phyloP scores from a whole-genome alignment of 345 rosid genomes.

The Mallotus nudiflorus region DNA sequence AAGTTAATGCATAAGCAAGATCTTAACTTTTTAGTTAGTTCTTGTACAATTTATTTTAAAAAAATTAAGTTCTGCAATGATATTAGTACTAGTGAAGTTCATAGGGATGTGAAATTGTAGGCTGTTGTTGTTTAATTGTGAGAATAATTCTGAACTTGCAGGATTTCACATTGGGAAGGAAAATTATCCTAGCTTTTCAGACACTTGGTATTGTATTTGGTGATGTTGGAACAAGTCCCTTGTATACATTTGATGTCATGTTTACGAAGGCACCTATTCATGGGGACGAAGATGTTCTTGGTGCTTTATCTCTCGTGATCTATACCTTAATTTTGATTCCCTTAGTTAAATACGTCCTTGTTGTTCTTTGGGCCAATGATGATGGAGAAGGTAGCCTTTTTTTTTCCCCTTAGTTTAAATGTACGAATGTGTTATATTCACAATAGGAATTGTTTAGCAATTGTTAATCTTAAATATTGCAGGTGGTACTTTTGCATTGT shows the following conservation, averaged over 20 bases:
- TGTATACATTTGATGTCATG: constrained; percentile 93
- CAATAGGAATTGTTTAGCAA: neutral
- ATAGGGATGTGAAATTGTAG: too few species aligned
- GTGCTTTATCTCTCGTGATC: constrained; percentile 88
- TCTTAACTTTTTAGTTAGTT: too few species aligned
- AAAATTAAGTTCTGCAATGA: too few species aligned
- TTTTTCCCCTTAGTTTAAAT: too few species aligned
- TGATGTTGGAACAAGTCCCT: constrained; percentile 98
- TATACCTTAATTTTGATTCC: constrained; percentile 91
- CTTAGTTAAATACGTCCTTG: constrained; percentile 84
- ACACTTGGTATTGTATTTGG: constrained; percentile 97
- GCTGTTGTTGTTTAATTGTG: too few species aligned
- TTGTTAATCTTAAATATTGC: constrained; percentile 12
- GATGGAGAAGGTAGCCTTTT: constrained; percentile 96
- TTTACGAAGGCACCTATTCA: constrained; percentile 83
- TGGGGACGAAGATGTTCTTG: constrained; percentile 82
- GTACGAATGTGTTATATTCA: too few species aligned
- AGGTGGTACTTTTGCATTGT: constrained; percentile 99
- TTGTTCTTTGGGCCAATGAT: constrained; percentile 98
- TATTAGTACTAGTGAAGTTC: too few species aligned
- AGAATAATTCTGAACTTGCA: constrained; percentile 37
- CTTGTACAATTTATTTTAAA: neutral
- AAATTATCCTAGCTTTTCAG: constrained; percentile 78
- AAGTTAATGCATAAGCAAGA: too few species aligned
- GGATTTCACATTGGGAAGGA: constrained; percentile 80